Conservation (phyloP, 148 eudicot genomes). For the Arbutus unedo region DNA sequence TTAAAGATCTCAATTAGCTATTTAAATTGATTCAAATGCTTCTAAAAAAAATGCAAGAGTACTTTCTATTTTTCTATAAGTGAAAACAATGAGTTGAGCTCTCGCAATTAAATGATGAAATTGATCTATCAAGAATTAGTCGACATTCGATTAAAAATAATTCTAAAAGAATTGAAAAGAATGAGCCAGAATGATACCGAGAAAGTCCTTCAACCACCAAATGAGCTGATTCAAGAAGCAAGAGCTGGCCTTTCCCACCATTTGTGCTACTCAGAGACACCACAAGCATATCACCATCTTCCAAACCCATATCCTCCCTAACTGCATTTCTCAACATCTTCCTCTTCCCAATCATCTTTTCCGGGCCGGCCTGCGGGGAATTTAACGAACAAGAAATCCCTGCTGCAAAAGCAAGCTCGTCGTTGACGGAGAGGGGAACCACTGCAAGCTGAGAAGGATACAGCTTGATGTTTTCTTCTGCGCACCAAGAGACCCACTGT, state of each 20-base stretch:
- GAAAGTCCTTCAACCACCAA: constrained; percentile 40
- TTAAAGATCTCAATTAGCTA: too few relatives aligned
- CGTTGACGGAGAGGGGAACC: constrained; percentile 87
- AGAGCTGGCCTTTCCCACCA: constrained; percentile 83
- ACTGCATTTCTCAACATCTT: constrained; percentile 59
- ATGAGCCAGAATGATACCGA: constrained; percentile 21
- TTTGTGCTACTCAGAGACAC: constrained; percentile 84
- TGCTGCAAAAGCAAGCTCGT: constrained; percentile 92
- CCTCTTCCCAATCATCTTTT: constrained; percentile 70
- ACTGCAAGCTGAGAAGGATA: constrained; percentile 45
- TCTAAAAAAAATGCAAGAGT: too few relatives aligned
- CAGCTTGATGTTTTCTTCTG: constrained; percentile 68
- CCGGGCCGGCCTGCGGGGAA: constrained; percentile 29
- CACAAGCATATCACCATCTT: constrained; percentile 79
- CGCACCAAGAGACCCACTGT: constrained; percentile 88
- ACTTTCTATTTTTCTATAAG: too few relatives aligned
- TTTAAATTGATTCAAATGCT: too few relatives aligned
- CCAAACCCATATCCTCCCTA: constrained; percentile 85
- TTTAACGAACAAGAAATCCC: constrained; percentile 74
- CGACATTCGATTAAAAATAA: too few relatives aligned
- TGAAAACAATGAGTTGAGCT: too few relatives aligned
- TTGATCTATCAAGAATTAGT: too few relatives aligned
- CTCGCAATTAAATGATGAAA: too few relatives aligned
- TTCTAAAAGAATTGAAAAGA: too few relatives aligned
- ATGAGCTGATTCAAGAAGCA: constrained; percentile 78